Evolutionary conservation across 345 rosid species (phyloP), one percentile per base, ranked within the genome.

Genomic region (Sisymbrium irio): DNA sequence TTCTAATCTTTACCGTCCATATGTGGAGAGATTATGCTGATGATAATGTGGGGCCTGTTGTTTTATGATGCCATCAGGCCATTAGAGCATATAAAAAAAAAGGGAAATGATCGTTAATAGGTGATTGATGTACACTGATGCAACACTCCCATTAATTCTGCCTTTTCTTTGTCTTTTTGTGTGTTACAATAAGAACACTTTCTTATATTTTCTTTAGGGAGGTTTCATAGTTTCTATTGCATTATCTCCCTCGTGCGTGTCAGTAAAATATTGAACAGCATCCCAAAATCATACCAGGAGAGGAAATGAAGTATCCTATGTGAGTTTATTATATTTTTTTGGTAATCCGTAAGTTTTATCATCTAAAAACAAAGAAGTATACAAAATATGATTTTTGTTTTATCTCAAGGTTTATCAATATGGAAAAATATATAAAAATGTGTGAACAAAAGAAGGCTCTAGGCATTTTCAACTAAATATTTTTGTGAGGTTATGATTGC

Each of bases 61-160:
- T 70, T 71, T 56, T 77, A 19, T 85, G 88, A 89, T 76, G 88
- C 83, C 89, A 71, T 77, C 80, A 77, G 91, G 73, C 92, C 97
- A 87, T 76, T 87, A 78, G 13, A 62, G 59, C 37, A 22, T 22
- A 22, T 22, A 22, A 22, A 22, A 22, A 22, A 1, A 51, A 30
- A 40, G 11, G 30, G 36, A 67, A 67, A 30, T 59, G 46, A 58
- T 74, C 73, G 42, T 66, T 28, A 33, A 22, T 61, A 61, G 9
- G 20, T 1, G 39, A 60, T 74, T 74, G 67, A 57, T 64, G 69
- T 63, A 40, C 40, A 67, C 57, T 68, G 73, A 75, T 76, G 75
- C 70, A 76, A 76, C 65, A 76, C 56, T 47, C 56, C 80, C 76
- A 71, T 49, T 77, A 67, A 40, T 59, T 73, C 58, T 47, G 67